Evolutionary conservation across 345 rosid genomes (phyloP), one percentile per base, ranked within the genome.

Genomic region (Ceriops zippeliana): DNA sequence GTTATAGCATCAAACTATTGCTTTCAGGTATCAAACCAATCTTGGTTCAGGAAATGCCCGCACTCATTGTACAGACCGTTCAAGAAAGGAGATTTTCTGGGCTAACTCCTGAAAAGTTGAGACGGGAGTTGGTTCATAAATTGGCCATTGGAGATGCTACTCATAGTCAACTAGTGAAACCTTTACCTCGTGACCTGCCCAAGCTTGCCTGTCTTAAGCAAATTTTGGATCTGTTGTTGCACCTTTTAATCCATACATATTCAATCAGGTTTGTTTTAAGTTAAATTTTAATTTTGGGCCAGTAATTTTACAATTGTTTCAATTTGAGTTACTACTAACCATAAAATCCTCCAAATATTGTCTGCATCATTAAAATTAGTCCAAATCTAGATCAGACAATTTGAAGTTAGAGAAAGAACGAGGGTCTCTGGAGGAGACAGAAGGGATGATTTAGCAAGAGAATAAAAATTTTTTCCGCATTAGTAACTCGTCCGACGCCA

Each of bases 81-180:
- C 96, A 86, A 80, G 99, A 95, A 84, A 85, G 99, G 81, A 83
- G 89, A 64, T 91, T 91, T 77, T 91, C 92, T 74, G 98, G 99
- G 70, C 72, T 79, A 67, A 81, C 79, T 62, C 80, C 87, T 79
- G 96, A 95, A 72, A 87, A 81, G 79, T 76, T 95, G 86, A 90
- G 83, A 83, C 86, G 98, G 68, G 98, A 95, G 78, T 80, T 95
- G 73, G 70, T 95, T 67, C 88, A 82, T 76, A 95, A 83, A 86
- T 81, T 95, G 71, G 87, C 96, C 65, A 79, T 86, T 74, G 97
- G 96, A 79, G 93, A 95, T 84, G 85, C 90, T 71, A 88, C 99
- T 78, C 99, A 73, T 65, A 91, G 99, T 81, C 98, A 91, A 57
- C 75, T 90, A 72, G 83, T 90, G 76, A 90, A 85, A 78, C 84